Base-by-base conservation (phyloP, 78 protist species). In the Dictyostelium capitatum region DNA sequence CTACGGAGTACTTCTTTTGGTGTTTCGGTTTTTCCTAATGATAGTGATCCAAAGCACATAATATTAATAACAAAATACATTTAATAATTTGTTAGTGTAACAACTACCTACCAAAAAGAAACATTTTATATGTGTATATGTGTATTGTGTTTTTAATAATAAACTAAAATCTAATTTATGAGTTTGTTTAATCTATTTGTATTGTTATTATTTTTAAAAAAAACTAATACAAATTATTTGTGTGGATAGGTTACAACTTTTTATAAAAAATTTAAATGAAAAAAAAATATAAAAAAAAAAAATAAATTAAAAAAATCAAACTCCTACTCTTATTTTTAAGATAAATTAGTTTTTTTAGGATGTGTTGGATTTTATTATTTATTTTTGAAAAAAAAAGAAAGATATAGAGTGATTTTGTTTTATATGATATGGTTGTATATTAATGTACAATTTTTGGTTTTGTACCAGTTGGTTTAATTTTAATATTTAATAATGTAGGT, bases 1-100 rank as follows among this genome's bases (percentile, higher is more conserved):
- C 97, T 96, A 56, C 97, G 83, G 43, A 98, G 43, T 81, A 94
- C 37, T 93, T 98, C 98, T 79, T 95, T 89, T 79, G 91, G 95
- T 19, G 97, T 95, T 57, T 95, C 90, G 28, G 47, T 50, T 94
- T 95, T 95, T 12, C 97, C 97, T 37, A 2, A 37, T 37, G 43
- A 3, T 3, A 37, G 1, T 2, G 2, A 37, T 37, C 43, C 43
- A 78, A 95, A 95, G 23, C 43, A 3, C 43, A 37, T 2, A 37
- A 37, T 37, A 37, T 37, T 37, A 37, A 37, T 37, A 37, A 37
- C 43, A 37, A 37, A 37, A 95, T 8, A 79, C 70, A 89, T 80
- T 54, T 83, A 0, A 3, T 80, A 19, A 14, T 30, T 1, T 67
- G 8, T 65, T 25, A 41, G 46, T 19, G 17, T 46, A 25, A 67